phyloP scores from a whole-genome alignment of 2,329 filamentous ascomycete genomes.

The Ceratocystis alfenasii region DNA sequence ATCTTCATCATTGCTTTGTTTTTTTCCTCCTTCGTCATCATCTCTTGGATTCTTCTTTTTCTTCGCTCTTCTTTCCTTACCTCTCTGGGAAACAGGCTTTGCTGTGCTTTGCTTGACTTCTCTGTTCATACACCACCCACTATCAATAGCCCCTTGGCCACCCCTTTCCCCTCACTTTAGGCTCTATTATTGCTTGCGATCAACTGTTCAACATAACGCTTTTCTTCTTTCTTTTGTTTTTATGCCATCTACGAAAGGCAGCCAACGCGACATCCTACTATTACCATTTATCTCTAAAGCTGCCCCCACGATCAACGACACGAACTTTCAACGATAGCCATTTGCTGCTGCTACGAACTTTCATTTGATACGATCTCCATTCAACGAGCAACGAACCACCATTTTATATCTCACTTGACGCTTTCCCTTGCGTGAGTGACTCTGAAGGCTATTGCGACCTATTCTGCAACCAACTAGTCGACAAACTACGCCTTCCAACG shows the following conservation, averaged over 20 bases:
- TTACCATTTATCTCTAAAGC: neutral
- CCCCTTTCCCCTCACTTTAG: neutral
- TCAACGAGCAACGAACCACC: neutral
- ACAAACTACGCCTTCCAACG: neutral
- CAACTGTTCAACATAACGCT: neutral
- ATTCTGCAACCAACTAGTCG: neutral
- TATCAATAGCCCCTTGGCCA: neutral
- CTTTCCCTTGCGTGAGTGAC: neutral
- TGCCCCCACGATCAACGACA: neutral
- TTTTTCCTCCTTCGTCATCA: neutral
- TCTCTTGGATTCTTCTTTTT: neutral
- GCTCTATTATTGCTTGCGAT: neutral
- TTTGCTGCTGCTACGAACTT: neutral
- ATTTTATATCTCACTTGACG: neutral
- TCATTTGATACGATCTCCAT: neutral
- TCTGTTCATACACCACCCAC: neutral
- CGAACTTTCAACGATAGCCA: conserved; percentile 4
- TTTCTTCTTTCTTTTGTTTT: neutral
- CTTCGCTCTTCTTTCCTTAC: neutral
- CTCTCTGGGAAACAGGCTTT: neutral
- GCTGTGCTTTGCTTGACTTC: neutral
- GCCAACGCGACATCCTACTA: neutral
- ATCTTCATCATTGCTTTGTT: conserved; percentile 8
- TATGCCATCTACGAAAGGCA: neutral
- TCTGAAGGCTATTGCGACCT: too few species aligned